Base-by-base conservation (phyloP, 345 rosid genomes). In the Aegle marmelos region DNA sequence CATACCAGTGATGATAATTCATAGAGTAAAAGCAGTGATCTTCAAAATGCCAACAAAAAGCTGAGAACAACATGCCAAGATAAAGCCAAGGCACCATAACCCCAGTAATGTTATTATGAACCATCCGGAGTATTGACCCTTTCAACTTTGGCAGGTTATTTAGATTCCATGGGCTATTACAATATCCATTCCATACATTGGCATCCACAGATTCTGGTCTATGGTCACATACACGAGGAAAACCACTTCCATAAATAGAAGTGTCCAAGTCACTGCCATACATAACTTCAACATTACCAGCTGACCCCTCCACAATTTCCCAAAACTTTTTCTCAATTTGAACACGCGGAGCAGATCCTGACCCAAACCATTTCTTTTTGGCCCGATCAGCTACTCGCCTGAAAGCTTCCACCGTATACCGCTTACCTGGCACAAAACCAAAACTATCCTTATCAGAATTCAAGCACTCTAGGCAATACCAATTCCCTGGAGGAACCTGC, bases 21-120 rank as follows among this genome's bases (percentile, higher is more conserved):
- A 93, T 94, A 48, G 98, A 91, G 88, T 95, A 95, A 88, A 95
- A 93, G 77, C 99, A 95, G 78, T 95, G 98, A 78, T 95, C 99
- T 86, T 95, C 99, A 85, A 92, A 92, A 86, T 95, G 99, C 99
- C 98, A 93, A 85, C 99, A 95, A 86, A 95, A 93, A 50, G 99
- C 81, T 61, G 99, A 95, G 88, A 95, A 95, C 75, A 95, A 84
- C 99, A 95, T 95, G 79, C 98, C 98, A 82, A 93, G 78, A 82
- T 93, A 93, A 58, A 91, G 88, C 98, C 98, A 95, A 45, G 98
- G 98, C 76, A 93, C 98, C 87, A 92, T 93, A 41, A 93, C 96
- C 37, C 99, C 98, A 30, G 97, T 93, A 77, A 95, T 95, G 79
- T 89, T 93, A 73, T 93, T 88, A 59, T 87, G 94, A 87, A 92